Evolutionary conservation across 2,329 filamentous ascomycete genomes (phyloP), one percentile per base, ranked within the genome.

Genomic region (Trichoderma aggressivum): DNA sequence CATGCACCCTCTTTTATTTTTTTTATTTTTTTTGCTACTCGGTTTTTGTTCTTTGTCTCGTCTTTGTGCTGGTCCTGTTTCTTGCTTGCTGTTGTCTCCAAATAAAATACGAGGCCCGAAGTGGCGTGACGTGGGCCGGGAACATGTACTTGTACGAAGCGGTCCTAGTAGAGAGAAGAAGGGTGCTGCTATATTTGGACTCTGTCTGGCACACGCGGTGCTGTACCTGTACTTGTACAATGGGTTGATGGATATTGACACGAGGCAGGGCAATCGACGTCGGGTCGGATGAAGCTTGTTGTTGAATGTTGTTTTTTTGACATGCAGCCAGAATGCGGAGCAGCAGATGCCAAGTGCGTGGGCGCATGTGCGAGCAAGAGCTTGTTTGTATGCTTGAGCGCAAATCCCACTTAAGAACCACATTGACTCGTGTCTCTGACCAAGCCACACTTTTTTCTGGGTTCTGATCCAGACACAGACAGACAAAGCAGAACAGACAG

Each of bases 81-180:
- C n/a, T 39, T 34, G 2, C 60, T 16, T 30, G 10, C n/a, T 14
- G 18, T 21, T 26, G 28, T 59, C 18, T 24, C 39, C 39, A 43
- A 43, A 43, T 16, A n/a, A 39, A 69, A 69, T 69, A 69, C 65
- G 65, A 69, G 65, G 39, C 65, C 43, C 36, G 36, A 39, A 61
- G 65, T 69, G 65, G 65, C 55, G 65, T 69, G 65, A 61, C 56
- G 65, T 69, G 65, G 55, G 53, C 39, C 53, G 47, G 43, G 11
- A 47, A 26, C 63, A 55, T 26, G 5, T 32, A 26, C 47, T 61
- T 43, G 59, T 62, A 62, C 55, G 28, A 58, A 58, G 55, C 55
- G 26, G 53, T 56, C 24, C 14, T 56, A 56, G 53, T 14, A 56
- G 53, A 30, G 53, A 21, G 32, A 18, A 24, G 56, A 59, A 28